Evolutionary conservation across 495 filamentous ascomycete genomes (phyloP), one percentile per base, ranked within the genome.

Genomic region (Xylaria cubensis): DNA sequence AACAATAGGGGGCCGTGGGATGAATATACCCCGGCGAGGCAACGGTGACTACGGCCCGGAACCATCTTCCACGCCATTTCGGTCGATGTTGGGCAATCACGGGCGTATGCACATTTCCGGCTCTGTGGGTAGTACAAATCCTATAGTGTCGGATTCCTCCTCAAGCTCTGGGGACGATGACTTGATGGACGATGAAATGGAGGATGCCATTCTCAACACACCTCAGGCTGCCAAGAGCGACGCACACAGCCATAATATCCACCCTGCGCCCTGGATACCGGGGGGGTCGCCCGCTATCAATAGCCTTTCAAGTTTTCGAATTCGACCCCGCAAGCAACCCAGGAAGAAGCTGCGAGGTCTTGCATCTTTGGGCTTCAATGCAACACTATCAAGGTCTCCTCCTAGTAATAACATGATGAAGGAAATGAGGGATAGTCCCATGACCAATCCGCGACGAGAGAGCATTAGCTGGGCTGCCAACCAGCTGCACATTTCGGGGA

Each of bases 391-490:
- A 41, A 84, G 79, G 46, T 86, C 84, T 1, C 84, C 84, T 7
- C 84, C 84, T 0, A 61, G 62, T 8, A 79, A 75, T 36, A 80
- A 79, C 34, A 32, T 78, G 13, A 72, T 76, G 7, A 81, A 82
- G 69, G 80, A 82, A 44, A 75, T 81, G 64, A 76, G 79, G 12
- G 79, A 79, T 51, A 68, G 50, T 55, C 70, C 75, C 44, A 84
- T 78, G 50, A 76, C 87, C 1, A 86, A 90, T 48, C 84, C 90
- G 2, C 86, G 94, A 50, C 84, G 95, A 56, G 93, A 97, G 81
- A 96, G 93, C 76, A 86, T 98, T 59, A 95, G 92, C 74, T 86
- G 94, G 82, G 93, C 93, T 15, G 94, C 95, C 15, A 91, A 93
- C 70, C 94, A 97, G 74, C 80, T 97, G 48, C 92, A 94, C 75